Conservation (phyloP, 1,284 basidiomycete genomes). For the Cutaneotrichosporon sp. region DNA sequence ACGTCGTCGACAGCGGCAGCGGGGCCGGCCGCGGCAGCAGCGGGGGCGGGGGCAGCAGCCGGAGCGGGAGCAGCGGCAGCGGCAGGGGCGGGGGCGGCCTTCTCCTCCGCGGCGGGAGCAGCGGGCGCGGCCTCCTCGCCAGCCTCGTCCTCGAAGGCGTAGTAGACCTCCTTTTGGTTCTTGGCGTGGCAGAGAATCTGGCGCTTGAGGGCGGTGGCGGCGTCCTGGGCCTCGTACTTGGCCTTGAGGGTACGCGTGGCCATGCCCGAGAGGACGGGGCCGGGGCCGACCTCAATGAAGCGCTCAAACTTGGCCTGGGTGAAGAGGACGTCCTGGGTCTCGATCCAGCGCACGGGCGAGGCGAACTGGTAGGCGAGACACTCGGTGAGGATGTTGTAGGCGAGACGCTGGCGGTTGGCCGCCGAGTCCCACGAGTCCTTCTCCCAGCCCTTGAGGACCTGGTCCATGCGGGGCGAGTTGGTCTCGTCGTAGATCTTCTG, state of each 20-base stretch:
- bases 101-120: slow-evolving; percentile 51
- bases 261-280: slow-evolving; percentile 93
- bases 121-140: slow-evolving; percentile 45
- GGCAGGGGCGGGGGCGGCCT: slow-evolving; percentile 56
- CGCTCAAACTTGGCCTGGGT: slow-evolving; percentile 86
- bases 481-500: slow-evolving; percentile 96
- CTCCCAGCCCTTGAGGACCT: slow-evolving; percentile 91
- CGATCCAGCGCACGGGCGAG: slow-evolving; percentile 96
- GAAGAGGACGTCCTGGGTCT: slow-evolving; percentile 96
- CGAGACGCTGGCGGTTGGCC: slow-evolving; percentile 85
- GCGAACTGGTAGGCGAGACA: slow-evolving; percentile 90
- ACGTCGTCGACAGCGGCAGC: slow-evolving; percentile 75
- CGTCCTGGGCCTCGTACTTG: slow-evolving; percentile 90
- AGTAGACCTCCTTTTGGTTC: slow-evolving; percentile 96
- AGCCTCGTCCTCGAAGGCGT: slow-evolving; percentile 89
- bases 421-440: slow-evolving; percentile 80
- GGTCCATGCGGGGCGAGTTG: slow-evolving; percentile 86
- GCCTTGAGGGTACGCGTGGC: slow-evolving; percentile 91
- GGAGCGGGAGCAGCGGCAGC: slow-evolving; percentile 58
- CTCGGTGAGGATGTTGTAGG: slow-evolving; percentile 94
- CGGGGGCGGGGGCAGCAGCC: slow-evolving; percentile 57
- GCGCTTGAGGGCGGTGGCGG: slow-evolving; percentile 76
- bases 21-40: slow-evolving; percentile 62
- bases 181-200: slow-evolving; percentile 91
- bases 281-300: slow-evolving; percentile 93